Evolutionary conservation across 306 rosid species (phyloP).

Genomic region (Malus domestica): DNA sequence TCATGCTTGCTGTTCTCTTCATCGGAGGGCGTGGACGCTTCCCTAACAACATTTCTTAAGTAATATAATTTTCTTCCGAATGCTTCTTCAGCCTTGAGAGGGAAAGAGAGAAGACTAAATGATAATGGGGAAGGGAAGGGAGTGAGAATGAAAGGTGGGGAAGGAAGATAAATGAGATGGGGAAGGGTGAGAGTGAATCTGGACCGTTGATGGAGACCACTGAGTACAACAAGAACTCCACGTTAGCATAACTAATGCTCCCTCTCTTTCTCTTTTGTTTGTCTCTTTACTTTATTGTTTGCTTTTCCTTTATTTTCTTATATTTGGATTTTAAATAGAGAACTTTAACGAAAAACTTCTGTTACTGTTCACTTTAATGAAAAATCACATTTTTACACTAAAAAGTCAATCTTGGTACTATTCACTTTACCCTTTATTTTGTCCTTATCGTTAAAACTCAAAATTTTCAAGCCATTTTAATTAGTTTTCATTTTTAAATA

Average conservation of each 20-base stretch:
- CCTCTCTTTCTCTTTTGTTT: neutral
- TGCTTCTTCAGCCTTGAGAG: neutral
- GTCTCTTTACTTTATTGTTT: neutral
- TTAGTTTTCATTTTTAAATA: too few species aligned
- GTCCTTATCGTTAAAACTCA: too few species aligned
- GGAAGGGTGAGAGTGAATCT: slow-evolving; percentile 32
- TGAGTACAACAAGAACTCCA: slow-evolving; percentile 14
- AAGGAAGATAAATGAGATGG: slow-evolving; percentile 37
- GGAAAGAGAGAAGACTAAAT: neutral
- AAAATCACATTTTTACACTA: too few species aligned
- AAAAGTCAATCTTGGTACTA: too few species aligned
- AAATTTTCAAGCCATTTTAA: too few species aligned
- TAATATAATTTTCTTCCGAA: neutral
- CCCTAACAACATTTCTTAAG: too few species aligned
- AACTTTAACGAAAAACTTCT: too few species aligned
- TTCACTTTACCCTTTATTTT: too few species aligned
- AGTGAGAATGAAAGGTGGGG: slow-evolving; percentile 31
- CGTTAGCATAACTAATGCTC: slow-evolving; percentile 3
- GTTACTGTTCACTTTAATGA: too few species aligned
- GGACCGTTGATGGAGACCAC: slow-evolving; percentile 48
- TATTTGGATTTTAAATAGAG: too few species aligned
- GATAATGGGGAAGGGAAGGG: neutral
- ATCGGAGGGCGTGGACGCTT: too few species aligned
- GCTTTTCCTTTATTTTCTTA: neutral
- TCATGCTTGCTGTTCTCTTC: too few species aligned